Base-by-base conservation (phyloP, 345 rosid species). In the Ceriops zippeliana region DNA sequence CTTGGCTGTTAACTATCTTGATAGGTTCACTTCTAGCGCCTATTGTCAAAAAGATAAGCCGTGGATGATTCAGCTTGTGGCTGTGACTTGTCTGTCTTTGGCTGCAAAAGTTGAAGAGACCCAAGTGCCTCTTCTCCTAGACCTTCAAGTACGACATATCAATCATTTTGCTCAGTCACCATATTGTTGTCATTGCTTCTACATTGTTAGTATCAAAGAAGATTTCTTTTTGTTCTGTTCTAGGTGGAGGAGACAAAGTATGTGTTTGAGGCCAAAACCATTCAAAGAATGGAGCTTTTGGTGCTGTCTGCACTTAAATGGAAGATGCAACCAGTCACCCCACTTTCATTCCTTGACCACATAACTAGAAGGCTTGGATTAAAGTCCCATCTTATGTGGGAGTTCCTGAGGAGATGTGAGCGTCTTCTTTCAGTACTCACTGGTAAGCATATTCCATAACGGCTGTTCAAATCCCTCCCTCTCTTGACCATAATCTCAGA, bases 241-340 rank as follows among this genome's bases (percentile, higher is more conserved):
- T 21, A 76, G 81, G 70, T 69, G 42, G 81, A 61, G 32, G 74
- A 54, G 28, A 42, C 77, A 3, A 73, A 65, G 57, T 78, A 73
- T 63, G 57, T 73, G 2, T 78, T 78, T 17, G 77, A 78, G 46
- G 77, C 81, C 15, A 73, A 61, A 66, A 73, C 77, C 19, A 69
- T 78, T n/a, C 81, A 78, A 61, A 78, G 74, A 47, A 78, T 78
- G 81, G 81, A 78, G 65, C 75, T 78, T 52, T 37, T 78, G 9
- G 74, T 78, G 61, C 61, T 78, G 20, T 73, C 74, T 6, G 19
- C 74, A 20, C 81, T 78, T n/a, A 61, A 73, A 60, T 78, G 81
- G 81, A 78, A 73, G 75, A 78, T 78, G 81, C 74, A 73, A 15
- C 74, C 77, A 42, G 81, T 73, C 11, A 78, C 81, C 54, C 81